Evolutionary conservation across 352 stramenopile genomes (phyloP).

Genomic region (Pythium brassicae): DNA sequence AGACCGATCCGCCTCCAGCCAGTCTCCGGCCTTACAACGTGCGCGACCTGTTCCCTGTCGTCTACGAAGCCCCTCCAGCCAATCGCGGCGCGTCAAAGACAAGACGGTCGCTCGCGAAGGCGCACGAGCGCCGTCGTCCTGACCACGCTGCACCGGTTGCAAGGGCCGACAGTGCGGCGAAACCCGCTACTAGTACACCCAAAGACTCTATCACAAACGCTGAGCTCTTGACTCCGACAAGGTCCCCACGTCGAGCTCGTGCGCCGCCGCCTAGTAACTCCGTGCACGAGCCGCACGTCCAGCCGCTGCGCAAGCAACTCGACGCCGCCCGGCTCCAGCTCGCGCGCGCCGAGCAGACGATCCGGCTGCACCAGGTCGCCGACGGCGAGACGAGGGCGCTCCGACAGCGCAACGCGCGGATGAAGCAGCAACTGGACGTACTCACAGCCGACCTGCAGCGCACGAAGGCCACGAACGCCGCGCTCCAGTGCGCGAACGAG

Average conservation of each 20-base stretch:
- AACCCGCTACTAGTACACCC: no score
- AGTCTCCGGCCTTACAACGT: not conserved
- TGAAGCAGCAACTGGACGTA: slow-evolving; percentile 29
- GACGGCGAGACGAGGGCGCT: slow-evolving; percentile 38
- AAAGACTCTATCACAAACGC: no score
- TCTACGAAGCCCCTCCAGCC: not conserved
- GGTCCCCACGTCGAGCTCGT: no score
- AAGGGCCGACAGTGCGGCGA: no score
- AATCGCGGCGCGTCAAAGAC: not conserved
- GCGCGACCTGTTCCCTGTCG: slow-evolving; percentile 3
- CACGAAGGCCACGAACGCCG: slow-evolving; percentile 30
- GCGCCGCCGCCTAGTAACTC: no score
- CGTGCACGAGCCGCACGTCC: not conserved
- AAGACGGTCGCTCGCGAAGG: not conserved
- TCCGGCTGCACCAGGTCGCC: slow-evolving; percentile 12
- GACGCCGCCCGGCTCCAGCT: not conserved
- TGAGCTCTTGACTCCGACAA: no score
- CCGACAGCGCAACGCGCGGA: slow-evolving; percentile 31
- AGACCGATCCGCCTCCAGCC: no score
- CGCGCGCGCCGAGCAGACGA: not conserved
- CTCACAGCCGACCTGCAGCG: slow-evolving; percentile 31
- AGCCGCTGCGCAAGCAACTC: not conserved
- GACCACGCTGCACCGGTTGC: no score
- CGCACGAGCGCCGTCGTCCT: not conserved
- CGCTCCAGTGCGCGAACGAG: slow-evolving; percentile 46